A percentile compares a stretch with the other conserved stretches of the same genome.
phyloP scores from a whole-genome alignment of 371 early-diverging fungal genomes.

The Lichtheimia ornata region DNA sequence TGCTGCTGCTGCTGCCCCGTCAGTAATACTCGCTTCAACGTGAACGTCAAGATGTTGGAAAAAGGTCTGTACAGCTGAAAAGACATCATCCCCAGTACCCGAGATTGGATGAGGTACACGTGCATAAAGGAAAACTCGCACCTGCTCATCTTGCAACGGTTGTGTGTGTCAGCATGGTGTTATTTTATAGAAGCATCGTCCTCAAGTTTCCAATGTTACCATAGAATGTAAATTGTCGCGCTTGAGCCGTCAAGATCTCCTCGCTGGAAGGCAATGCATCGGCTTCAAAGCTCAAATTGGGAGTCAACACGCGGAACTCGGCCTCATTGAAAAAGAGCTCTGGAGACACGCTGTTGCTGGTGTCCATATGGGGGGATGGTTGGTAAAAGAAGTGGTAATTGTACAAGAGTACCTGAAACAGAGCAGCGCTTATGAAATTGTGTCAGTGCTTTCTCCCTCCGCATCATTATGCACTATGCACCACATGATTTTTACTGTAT shows the following conservation, averaged over 20 bases:
- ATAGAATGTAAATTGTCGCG: constrained; percentile 47
- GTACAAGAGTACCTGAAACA: no score
- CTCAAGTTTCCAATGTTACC: constrained; percentile 17
- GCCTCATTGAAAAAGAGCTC: constrained; percentile 55
- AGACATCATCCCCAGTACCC: constrained; percentile 33
- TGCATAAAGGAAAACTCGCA: constrained; percentile 38
- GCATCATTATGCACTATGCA: no score
- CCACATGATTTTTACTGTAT: no score
- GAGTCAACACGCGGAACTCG: constrained; percentile 70
- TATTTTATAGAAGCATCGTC: background rate
- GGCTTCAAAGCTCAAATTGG: constrained; percentile 45
- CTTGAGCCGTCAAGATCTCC: constrained; percentile 21
- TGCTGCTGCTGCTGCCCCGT: constrained; percentile 17
- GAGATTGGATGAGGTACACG: constrained; percentile 30
- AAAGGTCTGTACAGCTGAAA: constrained; percentile 34
- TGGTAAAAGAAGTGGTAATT: no score
- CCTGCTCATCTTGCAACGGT: constrained; percentile 37
- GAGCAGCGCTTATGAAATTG: no score
- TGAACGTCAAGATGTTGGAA: constrained; percentile 62
- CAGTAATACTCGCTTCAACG: constrained; percentile 58
- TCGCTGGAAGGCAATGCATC: constrained; percentile 5
- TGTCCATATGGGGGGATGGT: constrained; percentile 12
- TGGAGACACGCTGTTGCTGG: constrained; percentile 21
- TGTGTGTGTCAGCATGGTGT: constrained; percentile 1
- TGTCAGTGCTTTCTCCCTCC: no score